Evolutionary conservation across 148 eudicot species (phyloP).

Genomic region (Drosera capensis): DNA sequence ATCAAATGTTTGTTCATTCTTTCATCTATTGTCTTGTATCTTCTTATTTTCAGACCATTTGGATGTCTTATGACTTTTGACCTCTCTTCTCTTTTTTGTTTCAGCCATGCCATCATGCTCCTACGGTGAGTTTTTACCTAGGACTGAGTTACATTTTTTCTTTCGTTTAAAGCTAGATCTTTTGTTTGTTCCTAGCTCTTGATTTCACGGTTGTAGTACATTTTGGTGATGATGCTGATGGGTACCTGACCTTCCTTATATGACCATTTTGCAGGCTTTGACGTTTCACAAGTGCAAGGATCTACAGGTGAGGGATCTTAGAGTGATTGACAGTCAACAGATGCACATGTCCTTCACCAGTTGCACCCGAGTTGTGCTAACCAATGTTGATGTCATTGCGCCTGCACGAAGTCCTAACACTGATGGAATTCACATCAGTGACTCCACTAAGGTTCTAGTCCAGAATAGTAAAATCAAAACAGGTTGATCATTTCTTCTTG

Average conservation of each 20-base stretch:
- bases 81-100: constrained; percentile 10
- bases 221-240: constrained; percentile 1
- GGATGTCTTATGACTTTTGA: constrained; percentile 4
- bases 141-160: not conserved
- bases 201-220: not conserved
- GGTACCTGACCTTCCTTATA: constrained; percentile 2
- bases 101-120: constrained; percentile 94
- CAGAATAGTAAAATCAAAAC: constrained; percentile 37
- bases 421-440: constrained; percentile 87
- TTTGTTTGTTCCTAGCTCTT: not conserved
- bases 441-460: constrained; percentile 43
- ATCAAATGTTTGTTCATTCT: constrained; percentile 37
- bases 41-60: not conserved
- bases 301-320: constrained; percentile 40
- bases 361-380: constrained; percentile 29
- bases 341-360: constrained; percentile 67
- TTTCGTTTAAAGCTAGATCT: not conserved
- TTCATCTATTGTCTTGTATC: constrained; percentile 3
- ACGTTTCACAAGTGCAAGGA: constrained; percentile 71
- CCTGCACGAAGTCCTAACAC: constrained; percentile 86
- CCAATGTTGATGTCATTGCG: constrained; percentile 35
- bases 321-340: constrained; percentile 58
- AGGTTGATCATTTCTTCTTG: constrained; percentile 25
- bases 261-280: constrained; percentile 46
- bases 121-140: constrained; percentile 53